A percentile compares a stretch with the other conserved stretches of the same genome.
Conservation (phyloP, 2,329 filamentous ascomycete species). For the Trichoderma citrinoviride region DNA sequence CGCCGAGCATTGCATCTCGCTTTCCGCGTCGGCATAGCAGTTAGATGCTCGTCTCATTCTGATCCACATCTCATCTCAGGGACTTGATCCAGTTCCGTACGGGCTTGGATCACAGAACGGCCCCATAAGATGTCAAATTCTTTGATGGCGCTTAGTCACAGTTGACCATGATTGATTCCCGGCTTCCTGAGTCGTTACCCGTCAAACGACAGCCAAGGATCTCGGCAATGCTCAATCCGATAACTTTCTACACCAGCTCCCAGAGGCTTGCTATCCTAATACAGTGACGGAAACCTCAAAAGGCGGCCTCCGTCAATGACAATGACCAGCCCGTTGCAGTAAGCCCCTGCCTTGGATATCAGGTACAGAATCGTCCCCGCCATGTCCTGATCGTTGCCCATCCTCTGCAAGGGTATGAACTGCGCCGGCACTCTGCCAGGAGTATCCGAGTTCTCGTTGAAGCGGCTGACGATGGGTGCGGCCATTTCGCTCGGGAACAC, state of each 20-base stretch:
- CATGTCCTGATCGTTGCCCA: conserved; percentile 60
- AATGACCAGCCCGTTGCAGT: conserved; percentile 62
- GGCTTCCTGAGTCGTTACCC: not conserved
- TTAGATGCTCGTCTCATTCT: too few species aligned
- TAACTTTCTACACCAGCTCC: not conserved
- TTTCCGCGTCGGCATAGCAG: not conserved
- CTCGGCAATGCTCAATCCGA: not conserved
- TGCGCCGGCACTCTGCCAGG: conserved; percentile 38
- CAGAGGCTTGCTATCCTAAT: conserved; percentile 33
- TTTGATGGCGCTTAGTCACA: not conserved
- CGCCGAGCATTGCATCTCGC: not conserved
- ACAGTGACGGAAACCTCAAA: conserved; percentile 53
- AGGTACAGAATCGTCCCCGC: conserved; percentile 64
- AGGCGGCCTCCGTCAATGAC: conserved; percentile 63
- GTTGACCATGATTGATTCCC: not conserved
- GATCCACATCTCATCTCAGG: not conserved
- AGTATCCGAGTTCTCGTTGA: conserved; percentile 36
- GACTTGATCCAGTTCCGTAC: not conserved
- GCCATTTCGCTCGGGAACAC: conserved; percentile 63
- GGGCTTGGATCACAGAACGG: too few species aligned
- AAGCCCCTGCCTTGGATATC: conserved; percentile 61
- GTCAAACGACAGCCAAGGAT: not conserved
- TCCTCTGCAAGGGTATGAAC: conserved; percentile 56
- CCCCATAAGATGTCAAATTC: not conserved
- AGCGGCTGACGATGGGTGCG: conserved; percentile 43